Percentiles rank a stretch among this genome's conserved stretches.
These are phyloP conservation scores for Achlya hypogyna DNA, from an alignment of 352 stramenopile species.

Conservation along the genomic window DNA sequence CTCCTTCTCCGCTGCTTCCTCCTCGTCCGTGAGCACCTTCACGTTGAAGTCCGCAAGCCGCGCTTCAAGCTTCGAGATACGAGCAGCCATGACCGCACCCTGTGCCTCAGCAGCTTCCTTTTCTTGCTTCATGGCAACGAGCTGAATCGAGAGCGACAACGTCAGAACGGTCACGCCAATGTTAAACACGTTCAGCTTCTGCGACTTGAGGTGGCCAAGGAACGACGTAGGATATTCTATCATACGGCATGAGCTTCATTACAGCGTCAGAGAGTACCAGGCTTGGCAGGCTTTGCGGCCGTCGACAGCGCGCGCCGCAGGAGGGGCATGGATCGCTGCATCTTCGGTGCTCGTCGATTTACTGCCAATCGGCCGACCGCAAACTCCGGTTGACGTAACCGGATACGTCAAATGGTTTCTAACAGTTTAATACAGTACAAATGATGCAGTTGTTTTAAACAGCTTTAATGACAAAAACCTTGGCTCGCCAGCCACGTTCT, in stretches of 20 bases:
- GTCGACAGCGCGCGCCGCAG: constrained; percentile 8
- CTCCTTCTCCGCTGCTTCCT: constrained; percentile 25
- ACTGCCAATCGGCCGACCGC: neutral
- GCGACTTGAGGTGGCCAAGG: constrained; percentile 57
- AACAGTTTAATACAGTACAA: neutral
- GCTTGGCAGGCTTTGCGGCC: neutral
- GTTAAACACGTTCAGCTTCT: constrained; percentile 83
- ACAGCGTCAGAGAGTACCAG: neutral
- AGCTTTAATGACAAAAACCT: neutral
- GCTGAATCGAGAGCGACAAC: constrained; percentile 74
- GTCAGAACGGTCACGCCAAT: constrained; percentile 75
- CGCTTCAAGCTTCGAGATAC: constrained; percentile 46
- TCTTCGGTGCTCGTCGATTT: neutral
- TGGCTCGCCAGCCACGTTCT: neutral
- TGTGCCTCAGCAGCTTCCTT: constrained; percentile 32
- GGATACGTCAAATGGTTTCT: neutral
- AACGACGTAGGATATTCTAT: constrained; percentile 80
- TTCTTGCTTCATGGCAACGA: constrained; percentile 66
- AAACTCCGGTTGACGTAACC: neutral
- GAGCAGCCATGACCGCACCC: constrained; percentile 36
- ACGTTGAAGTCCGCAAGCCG: constrained; percentile 54
- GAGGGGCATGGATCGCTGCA: neutral
- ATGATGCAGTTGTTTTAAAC: neutral
- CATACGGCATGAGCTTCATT: neutral
- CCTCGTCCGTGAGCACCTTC: constrained; percentile 44